phyloP scores from a whole-genome alignment of 2,329 filamentous ascomycete genomes.

The Ascochyta rabiei region DNA sequence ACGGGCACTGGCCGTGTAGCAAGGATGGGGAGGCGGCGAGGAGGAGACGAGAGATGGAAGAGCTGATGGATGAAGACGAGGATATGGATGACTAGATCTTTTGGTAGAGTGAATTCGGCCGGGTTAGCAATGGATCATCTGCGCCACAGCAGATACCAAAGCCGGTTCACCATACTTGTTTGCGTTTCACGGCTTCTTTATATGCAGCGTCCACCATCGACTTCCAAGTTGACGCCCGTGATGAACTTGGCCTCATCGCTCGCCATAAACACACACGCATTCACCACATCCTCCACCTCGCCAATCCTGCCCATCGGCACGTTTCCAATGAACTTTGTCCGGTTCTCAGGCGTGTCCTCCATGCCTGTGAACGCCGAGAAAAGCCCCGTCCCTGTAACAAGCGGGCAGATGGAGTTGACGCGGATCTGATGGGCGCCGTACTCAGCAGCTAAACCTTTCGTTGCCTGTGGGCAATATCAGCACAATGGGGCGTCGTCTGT shows the following conservation, averaged over 20 bases:
- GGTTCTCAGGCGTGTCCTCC: constrained; percentile 64
- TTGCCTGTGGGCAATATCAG: constrained; percentile 48
- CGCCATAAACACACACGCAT: constrained; percentile 63
- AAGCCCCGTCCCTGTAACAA: constrained; percentile 70
- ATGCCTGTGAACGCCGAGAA: constrained; percentile 65
- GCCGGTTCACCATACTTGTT: not conserved
- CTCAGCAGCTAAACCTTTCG: constrained; percentile 72
- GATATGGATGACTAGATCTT: constrained; percentile 1
- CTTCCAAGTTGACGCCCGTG: constrained; percentile 58
- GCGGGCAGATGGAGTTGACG: constrained; percentile 73
- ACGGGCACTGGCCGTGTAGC: constrained; percentile 3
- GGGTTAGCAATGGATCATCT: no score
- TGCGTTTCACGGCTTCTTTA: constrained; percentile 8
- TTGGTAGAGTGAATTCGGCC: not conserved
- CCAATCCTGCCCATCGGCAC: constrained; percentile 66
- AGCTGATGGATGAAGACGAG: constrained; percentile 28
- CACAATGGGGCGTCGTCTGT: not conserved
- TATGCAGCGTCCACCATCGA: constrained; percentile 49
- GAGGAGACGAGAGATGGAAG: constrained; percentile 25
- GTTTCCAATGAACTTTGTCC: constrained; percentile 59
- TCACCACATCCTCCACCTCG: constrained; percentile 64
- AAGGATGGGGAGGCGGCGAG: constrained; percentile 15
- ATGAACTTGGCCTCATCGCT: constrained; percentile 66
- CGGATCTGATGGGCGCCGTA: constrained; percentile 75
- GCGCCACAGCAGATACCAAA: no score